Evolutionary conservation across 306 rosid species (phyloP), one percentile per base, ranked within the genome.

Genomic region (Potentilla sterilis): DNA sequence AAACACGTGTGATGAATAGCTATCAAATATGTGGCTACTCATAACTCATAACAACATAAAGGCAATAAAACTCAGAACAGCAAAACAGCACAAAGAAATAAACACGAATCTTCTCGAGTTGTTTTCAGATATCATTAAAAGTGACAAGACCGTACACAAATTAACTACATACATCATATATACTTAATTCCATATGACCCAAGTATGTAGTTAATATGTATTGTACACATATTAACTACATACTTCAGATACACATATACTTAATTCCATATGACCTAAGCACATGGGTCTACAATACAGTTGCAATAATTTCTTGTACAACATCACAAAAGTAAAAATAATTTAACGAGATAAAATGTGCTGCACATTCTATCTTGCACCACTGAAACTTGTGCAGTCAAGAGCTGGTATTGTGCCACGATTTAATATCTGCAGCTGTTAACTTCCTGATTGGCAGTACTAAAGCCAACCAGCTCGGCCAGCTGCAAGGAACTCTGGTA

Each of bases 381-480:
- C 77, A 69, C 83, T 55, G 76, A 85, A 80, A 78, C 92, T 88
- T 59, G 4, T 22, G 90, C 86, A 79, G 96, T 80, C 83, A 91
- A 90, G 98, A 89, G 94, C 92, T 91, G 94, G 94, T 88, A 77
- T 38, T 46, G 87, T 64, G 89, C 89, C 75, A 52, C 21, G 9
- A 74, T 67, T 88, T 37, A 82, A 80, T 66, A 86, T 79, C 64
- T 72, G 98, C 98, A 91, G 91, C 96, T 83, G 92, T 77, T 75
- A 70, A 89, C 97, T 93, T 93, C 85, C 93, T 82, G 93, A 81
- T 74, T 81, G 79, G 85, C 89, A 80, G 71, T 54, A 83, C 88
- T 89, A 34, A 11, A 71, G 89, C 87, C 83, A 87, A 76, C 77
- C 92, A 87, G 87, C 88, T 90, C 91, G 92, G 96, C 94, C 91